Base-by-base conservation (phyloP, 2,329 filamentous ascomycete species). In the Pyrenochaeta sp. region DNA sequence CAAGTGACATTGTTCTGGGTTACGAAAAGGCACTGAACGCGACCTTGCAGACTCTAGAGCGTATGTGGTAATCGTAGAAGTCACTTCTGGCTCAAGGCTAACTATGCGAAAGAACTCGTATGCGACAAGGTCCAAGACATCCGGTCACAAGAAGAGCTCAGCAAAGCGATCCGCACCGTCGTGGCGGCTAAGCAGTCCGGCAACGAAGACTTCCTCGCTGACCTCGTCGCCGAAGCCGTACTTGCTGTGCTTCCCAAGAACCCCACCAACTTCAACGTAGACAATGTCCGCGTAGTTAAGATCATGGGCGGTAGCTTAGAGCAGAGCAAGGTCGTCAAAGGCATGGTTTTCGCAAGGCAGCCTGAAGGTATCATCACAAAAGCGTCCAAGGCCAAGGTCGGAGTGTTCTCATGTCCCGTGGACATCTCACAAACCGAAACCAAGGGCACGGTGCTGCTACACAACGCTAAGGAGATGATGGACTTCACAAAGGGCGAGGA, bases 401-500 rank as follows among this genome's bases (percentile, higher is more conserved):
- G 90, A 65, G 94, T 99, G 57, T 99, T 91, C 85, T 95, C 93
- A 68, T 99, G 95, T 81, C 90, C 95, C 39, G 93, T 99, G 79
- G 95, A 99, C 78, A 93, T 86, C 78, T 93, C 90, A 74, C 93
- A 97, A 83, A 99, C 96, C 40, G 95, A 99, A 83, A 99, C 95
- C 73, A 99, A 99, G 86, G 96, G 96, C 49, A 99, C 95, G 10
- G 95, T 99, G 44, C 86, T 99, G 51, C 81, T 99, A 72, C 92
- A 99, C 82, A 99, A 97, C 77, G 94, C 94, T 58, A 91, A 98
- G 84, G 95, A 99, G 82, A 98, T 99, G 92, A 86, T 98, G 77
- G 91, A 98, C 77, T 99, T 98, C 81, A 97, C 92, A 72, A 97
- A 93, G 83, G 96, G 95, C 62, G 95, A 99, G 82, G 95, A 99